These are phyloP conservation scores for Talaromyces islandicus DNA, from an alignment of 2,329 filamentous ascomycete species.

Conservation along the genomic window DNA sequence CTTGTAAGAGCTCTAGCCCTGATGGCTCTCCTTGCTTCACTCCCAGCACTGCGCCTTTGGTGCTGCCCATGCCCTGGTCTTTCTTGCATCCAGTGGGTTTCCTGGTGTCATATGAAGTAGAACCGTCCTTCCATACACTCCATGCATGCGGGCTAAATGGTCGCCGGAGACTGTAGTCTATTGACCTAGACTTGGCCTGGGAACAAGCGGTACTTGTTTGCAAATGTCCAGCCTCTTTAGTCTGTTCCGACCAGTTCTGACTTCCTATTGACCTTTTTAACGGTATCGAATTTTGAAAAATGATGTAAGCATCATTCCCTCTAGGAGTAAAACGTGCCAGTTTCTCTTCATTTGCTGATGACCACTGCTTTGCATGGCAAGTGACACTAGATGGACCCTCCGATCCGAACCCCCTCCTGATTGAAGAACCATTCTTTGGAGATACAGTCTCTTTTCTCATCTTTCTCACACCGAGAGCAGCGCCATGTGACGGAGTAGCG, in stretches of 20 bases:
- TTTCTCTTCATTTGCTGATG: neutral
- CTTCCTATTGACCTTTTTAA: neutral
- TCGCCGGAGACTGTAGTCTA: neutral
- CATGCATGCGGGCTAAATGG: slow-evolving; percentile 6
- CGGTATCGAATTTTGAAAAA: neutral
- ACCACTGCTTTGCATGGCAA: neutral
- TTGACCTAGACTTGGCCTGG: neutral
- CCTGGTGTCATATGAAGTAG: neutral
- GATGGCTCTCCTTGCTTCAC: neutral
- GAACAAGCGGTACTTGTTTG: neutral
- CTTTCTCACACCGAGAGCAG: neutral
- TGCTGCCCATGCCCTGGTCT: neutral
- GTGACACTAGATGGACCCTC: neutral
- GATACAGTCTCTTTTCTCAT: neutral
- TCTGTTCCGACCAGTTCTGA: neutral
- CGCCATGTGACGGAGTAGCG: neutral
- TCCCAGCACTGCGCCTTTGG: neutral
- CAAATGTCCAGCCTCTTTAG: neutral
- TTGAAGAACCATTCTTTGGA: neutral
- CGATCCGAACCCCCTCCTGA: neutral
- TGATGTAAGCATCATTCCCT: neutral
- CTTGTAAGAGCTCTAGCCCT: neutral
- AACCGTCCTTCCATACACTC: neutral
- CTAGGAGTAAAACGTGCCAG: neutral
- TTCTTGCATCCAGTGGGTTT: neutral